Conservation (phyloP, 345 rosid genomes). For the Abelmoschus esculentus region DNA sequence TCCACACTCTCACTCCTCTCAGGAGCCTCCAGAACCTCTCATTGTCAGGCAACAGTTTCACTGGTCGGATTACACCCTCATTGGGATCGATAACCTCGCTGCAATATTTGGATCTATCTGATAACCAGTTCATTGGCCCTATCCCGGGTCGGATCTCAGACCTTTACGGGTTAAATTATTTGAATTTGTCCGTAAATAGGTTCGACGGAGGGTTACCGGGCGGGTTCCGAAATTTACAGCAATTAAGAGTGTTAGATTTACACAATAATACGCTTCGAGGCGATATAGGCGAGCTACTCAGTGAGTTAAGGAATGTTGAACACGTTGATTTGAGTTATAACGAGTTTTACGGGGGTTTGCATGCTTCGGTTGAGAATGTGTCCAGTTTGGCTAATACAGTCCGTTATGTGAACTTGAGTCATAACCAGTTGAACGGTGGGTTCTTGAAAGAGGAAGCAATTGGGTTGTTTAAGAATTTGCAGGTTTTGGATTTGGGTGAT, state of each 20-base stretch:
- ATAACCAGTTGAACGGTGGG: conserved; percentile 44
- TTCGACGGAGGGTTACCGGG: too few relatives aligned
- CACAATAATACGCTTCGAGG: conserved; percentile 48
- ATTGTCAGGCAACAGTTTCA: conserved; percentile 70
- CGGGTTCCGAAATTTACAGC: too few relatives aligned
- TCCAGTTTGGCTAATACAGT: conserved; percentile 71
- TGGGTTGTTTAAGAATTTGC: conserved; percentile 53
- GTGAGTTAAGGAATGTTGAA: conserved; percentile 55
- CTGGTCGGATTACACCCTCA: conserved; percentile 75
- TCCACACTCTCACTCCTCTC: conserved; percentile 46
- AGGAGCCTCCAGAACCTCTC: conserved; percentile 53
- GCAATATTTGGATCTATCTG: too few relatives aligned
- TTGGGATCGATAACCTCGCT: conserved; percentile 37
- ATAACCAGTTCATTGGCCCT: too few relatives aligned
- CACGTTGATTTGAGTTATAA: conserved; percentile 76
- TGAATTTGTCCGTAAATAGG: too few relatives aligned
- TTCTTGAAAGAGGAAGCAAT: conserved; percentile 47
- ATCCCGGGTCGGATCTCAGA: too few relatives aligned
- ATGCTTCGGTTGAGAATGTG: conserved; percentile 33
- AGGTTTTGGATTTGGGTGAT: conserved; percentile 53
- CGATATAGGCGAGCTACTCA: conserved; percentile 41
- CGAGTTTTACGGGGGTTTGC: conserved; percentile 46
- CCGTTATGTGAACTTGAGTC: conserved; percentile 54
- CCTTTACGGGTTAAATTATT: too few relatives aligned
- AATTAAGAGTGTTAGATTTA: conserved; percentile 39